phyloP scores from a whole-genome alignment of 139 green algal species.

The Desmodesmus armatus region DNA sequence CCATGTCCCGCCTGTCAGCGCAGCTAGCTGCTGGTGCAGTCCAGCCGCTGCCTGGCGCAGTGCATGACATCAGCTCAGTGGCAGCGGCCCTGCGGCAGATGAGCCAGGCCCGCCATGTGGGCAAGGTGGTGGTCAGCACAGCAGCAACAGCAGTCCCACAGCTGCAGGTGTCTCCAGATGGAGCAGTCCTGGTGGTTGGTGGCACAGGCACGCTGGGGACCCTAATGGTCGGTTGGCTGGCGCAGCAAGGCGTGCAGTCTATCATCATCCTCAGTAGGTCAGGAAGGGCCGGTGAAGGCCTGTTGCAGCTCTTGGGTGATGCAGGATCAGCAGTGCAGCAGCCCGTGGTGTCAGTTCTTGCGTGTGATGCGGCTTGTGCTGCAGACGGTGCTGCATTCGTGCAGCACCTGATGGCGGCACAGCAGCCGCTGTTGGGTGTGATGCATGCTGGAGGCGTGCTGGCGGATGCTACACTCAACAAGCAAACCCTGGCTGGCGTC shows the following conservation, averaged over 20 bases:
- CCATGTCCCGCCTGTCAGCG: constrained; percentile 51
- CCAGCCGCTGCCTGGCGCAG: constrained; percentile 49
- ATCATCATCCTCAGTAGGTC: constrained; percentile 67
- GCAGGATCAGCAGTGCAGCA: not conserved
- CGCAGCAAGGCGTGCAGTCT: constrained; percentile 42
- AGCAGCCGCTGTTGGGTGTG: constrained; percentile 47
- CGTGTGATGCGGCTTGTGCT: constrained; percentile 49
- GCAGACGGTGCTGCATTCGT: constrained; percentile 37
- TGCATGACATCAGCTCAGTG: constrained; percentile 52
- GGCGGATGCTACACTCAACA: constrained; percentile 62
- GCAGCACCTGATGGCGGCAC: constrained; percentile 16
- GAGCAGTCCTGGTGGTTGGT: constrained; percentile 69
- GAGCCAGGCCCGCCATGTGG: constrained; percentile 85
- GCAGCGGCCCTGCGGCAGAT: constrained; percentile 82
- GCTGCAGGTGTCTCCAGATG: not conserved
- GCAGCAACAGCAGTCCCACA: not conserved
- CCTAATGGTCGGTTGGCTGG: constrained; percentile 74
- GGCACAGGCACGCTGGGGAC: constrained; percentile 81
- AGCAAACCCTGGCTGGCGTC: constrained; percentile 54
- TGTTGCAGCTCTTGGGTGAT: constrained; percentile 4
- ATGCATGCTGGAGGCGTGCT: constrained; percentile 78
- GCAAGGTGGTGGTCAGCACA: constrained; percentile 84
- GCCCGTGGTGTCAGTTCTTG: constrained; percentile 37
- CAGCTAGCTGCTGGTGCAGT: constrained; percentile 49
- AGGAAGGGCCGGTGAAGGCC: constrained; percentile 38